phyloP scores from a whole-genome alignment of 1,284 basidiomycete species.

The Volvariella volvacea region DNA sequence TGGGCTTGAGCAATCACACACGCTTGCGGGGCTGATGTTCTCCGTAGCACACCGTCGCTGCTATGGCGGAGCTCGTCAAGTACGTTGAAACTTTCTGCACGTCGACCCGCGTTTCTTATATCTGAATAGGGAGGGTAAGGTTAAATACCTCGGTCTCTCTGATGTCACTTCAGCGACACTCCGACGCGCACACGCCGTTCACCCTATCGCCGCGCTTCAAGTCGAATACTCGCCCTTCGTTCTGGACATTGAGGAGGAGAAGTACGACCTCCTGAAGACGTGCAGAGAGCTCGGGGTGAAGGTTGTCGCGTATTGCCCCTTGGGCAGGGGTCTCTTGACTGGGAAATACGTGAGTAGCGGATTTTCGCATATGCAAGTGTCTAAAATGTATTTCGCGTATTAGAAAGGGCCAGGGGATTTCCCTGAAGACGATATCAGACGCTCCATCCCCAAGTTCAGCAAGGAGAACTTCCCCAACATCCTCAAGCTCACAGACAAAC shows the following conservation, averaged over 20 bases:
- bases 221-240: constrained; percentile 61
- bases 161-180: constrained; percentile 54
- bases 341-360: constrained; percentile 44
- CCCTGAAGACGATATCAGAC: too few species aligned
- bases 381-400: too few species aligned
- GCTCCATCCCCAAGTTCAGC: too few species aligned
- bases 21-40: constrained; percentile 26
- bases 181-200: constrained; percentile 54
- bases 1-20: background rate
- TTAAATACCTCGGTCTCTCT: constrained; percentile 56
- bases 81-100: constrained; percentile 14
- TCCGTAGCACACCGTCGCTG: constrained; percentile 29
- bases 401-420: too few species aligned
- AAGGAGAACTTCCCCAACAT: too few species aligned
- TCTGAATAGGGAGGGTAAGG: constrained; percentile 43
- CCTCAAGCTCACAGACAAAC: too few species aligned
- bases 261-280: constrained; percentile 39
- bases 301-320: constrained; percentile 55
- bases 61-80: constrained; percentile 51
- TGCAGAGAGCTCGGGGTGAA: constrained; percentile 46
- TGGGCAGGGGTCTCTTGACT: constrained; percentile 58
- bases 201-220: constrained; percentile 57
- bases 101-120: background rate
- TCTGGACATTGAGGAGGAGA: constrained; percentile 41
- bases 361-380: too few species aligned